Conservation (phyloP, 1,139 yeast species). For the Saccharomyces hybrid region DNA sequence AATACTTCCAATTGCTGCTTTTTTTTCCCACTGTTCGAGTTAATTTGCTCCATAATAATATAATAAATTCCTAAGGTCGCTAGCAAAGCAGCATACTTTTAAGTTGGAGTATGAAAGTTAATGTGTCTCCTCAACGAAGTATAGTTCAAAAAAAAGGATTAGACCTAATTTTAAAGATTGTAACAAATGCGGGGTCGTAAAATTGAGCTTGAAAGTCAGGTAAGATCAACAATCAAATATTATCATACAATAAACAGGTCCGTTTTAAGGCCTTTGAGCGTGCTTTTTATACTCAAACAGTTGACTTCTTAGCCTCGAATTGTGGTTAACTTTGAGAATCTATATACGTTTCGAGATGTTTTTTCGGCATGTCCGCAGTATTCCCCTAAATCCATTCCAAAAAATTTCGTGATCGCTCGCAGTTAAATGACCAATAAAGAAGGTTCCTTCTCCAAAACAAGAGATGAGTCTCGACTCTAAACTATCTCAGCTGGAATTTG, state of each 20-base stretch:
- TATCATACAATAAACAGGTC: neutral
- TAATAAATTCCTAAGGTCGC: neutral
- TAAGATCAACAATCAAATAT: neutral
- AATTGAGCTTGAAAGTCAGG: neutral
- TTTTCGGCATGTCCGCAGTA: neutral
- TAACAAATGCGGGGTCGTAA: neutral
- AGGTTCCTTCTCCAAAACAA: neutral
- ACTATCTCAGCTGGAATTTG: neutral
- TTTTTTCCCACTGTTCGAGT: constrained; percentile 32
- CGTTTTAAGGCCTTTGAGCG: neutral
- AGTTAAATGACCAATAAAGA: neutral
- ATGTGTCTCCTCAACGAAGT: neutral
- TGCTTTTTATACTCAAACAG: too few relatives aligned
- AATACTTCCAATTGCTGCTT: constrained; percentile 35
- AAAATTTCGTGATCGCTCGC: neutral
- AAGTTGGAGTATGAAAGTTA: neutral
- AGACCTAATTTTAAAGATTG: neutral
- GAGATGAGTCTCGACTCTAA: neutral
- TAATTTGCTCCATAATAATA: constrained; percentile 32
- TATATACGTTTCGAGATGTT: neutral
- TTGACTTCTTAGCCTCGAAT: neutral
- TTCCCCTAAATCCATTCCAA: neutral
- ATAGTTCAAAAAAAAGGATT: neutral
- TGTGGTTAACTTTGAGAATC: neutral
- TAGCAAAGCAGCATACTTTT: neutral